Base-by-base conservation (phyloP, 192 early-diverging fungal genomes). In the Umbelopsis sp. region DNA sequence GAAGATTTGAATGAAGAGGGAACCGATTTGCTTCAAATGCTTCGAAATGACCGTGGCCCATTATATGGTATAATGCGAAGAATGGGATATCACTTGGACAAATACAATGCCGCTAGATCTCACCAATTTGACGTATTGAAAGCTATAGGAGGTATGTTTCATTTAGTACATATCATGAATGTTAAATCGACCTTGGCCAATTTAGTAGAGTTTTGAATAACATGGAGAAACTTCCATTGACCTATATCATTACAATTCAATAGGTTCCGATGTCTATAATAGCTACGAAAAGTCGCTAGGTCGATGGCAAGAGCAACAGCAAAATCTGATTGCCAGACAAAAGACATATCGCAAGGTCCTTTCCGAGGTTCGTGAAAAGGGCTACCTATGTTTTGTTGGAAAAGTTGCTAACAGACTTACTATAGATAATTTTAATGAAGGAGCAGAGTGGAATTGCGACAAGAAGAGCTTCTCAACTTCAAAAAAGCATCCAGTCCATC, bases 221-320 rank as follows among this genome's bases (percentile, higher is more conserved):
- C n/a, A n/a, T n/a, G n/a, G n/a, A n/a, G n/a, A n/a, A n/a, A n/a
- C n/a, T n/a, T n/a, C n/a, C n/a, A n/a, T 41, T 3, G 12, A 3
- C 12, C 5, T 5, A 6, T 11, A 41, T 41, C 38, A 5, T 6
- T 0, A 41, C 38, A 1, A 54, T 20, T n/a, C 31, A 0, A 11
- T 36, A 62, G 56, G 31, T 20, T 20, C 24, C 56, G 2, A 34
- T 3, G 56, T 32, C 6, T 4, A 4, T 16, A 32, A 26, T 34
- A 62, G 17, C 17, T 62, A 62, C 14, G 56, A 14, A 34, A 34
- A 29, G 17, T 62, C 56, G 17, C 1, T 62, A 17, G 31, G 31
- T 32, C 56, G 56, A 62, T 62, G 56, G 56, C 26, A 62, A 34
- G 56, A 62, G 3, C 56, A 62, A 12, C 56, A 62, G 31, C 56